Evolutionary conservation across 2,329 filamentous ascomycete genomes (phyloP), one percentile per base, ranked within the genome.

Genomic region (Sclerotinia nivalis): DNA sequence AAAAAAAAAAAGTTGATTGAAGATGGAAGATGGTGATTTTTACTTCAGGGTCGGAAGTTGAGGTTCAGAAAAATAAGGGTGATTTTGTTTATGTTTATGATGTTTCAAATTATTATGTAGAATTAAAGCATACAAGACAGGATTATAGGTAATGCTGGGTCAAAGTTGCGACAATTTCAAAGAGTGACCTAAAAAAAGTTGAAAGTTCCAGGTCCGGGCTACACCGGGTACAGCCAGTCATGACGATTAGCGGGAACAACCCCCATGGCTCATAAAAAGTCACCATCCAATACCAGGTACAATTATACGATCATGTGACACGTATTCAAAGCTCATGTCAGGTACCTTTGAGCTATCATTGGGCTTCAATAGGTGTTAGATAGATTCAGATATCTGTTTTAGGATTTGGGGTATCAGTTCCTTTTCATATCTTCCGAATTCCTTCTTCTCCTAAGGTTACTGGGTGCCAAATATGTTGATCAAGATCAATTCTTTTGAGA

Each of bases 331-430:
- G 10, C 50, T 25, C 45, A 64, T 64, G 60, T 50, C 60, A 64
- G 60, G 60, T 64, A 64, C 60, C 22, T 64, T 20, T n/a, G 60
- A 64, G 45, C 45, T 37, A 50, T 64, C 34, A 58, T 40, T 58
- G 55, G 55, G 12, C 55, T 58, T 58, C 55, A 58, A 22, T n/a
- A 15, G 8, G 12, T 58, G 34, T 37, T 8, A 8, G 54, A 37
- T 47, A 47, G 28, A 31, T 55, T 31, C 18, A 20, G 40, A 59
- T 25, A 20, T 25, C 34, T 10, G 22, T 18, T 43, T n/a, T 18
- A 22, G 4, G 1, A 40, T 59, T 40, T 22, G 22, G 34, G 7
- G 34, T 59, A n/a, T 49, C 47, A 20, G 12, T 10, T 9, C 15
- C 9, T 49, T 22, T 49, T 61, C 18, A 20, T 61, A 2, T 34